Base-by-base conservation (phyloP, 2,329 filamentous ascomycete species). In the Corinectria fuckeliana region DNA sequence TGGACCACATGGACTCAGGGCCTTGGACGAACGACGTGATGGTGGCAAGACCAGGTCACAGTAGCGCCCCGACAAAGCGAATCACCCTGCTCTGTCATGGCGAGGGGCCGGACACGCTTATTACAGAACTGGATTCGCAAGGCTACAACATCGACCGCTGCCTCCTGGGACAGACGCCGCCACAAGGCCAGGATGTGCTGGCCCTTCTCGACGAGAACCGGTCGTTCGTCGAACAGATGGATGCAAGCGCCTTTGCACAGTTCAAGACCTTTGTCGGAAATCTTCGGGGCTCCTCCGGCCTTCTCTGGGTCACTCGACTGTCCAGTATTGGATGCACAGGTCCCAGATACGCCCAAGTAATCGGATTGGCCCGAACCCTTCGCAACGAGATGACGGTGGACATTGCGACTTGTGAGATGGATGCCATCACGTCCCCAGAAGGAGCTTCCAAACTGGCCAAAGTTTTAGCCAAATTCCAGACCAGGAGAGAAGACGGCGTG, bases 231-330 rank as follows among this genome's bases (percentile, higher is more conserved):
- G 56, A 67, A 8, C 57, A 71, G 42, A 50, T 71, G n/a, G n/a
- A n/a, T n/a, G n/a, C n/a, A n/a, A n/a, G n/a, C 16, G 65, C 61
- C 2, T 44, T 57, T 1, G 28, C 58, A 1, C 41, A 54, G 1
- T 71, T 69, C 16, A 28, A 56, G 3, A 45, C 36, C 25, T 58
- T 69, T 59, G 3, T 28, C 60, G 16, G 28, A 30, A 26, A 4
- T 23, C 21, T n/a, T n/a, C 11, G 58, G 59, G 25, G 49, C 1
- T 36, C 38, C 10, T 25, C 47, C 9, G 50, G 61, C 1, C 41
- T 75, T 20, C 58, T 76, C 5, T 77, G 75, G 75, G 45, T 76
- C 7, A 76, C 74, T 2, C 65, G 66, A n/a, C n/a, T n/a, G n/a
- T n/a, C 2, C 62, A 67, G 1, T 61, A 61, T 5, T 72, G 75